Base-by-base conservation (phyloP, 2,329 filamentous ascomycete genomes). In the Pseudocercospora vitis region DNA sequence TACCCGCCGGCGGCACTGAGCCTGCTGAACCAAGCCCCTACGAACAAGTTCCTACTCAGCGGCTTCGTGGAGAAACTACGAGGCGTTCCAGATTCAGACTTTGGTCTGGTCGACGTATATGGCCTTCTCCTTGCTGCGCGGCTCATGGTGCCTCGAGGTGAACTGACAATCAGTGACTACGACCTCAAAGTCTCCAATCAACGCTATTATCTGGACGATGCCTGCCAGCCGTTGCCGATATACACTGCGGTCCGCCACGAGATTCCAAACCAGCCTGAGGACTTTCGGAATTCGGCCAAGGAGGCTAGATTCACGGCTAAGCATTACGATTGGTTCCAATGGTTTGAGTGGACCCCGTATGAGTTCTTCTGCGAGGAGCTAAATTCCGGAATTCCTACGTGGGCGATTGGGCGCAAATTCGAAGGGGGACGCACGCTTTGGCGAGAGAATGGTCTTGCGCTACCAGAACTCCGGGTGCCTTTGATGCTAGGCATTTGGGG, bases 281-380 rank as follows among this genome's bases (percentile, higher is more conserved):
- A 60, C 72, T 51, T 64, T 8, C 37, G 53, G 5, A 49, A 59
- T 14, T 63, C 61, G 6, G 72, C 72, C 29, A 73, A 70, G 57
- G 67, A 63, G 4, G 58, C 59, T 32, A 48, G 63, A 19, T 62
- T 61, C 48, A 59, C 49, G 14, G 57, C 67, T 62, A 50, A 95
- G 65, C 60, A 67, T 37, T 59, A 60, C 26, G 81, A 90, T 2
- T 97, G 91, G 89, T 99, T 97, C 65, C 92, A 99, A 65, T 97
- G 94, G 92, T 96, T 94, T 63, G 94, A 99, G 67, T 87, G 92
- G 65, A 95, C 90, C 0, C 92, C 92, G 0, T 96, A 95, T 66
- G 92, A 97, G 69, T 87, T 96, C 68, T 96, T 94, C 71, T 96
- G 91, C 63, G 92, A 97, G 71, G 92, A 96, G 66, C 85, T 96